These are phyloP conservation scores for Cryphonectria nitschkei DNA, from an alignment of 2,329 filamentous ascomycete species.

Conservation along the genomic window DNA sequence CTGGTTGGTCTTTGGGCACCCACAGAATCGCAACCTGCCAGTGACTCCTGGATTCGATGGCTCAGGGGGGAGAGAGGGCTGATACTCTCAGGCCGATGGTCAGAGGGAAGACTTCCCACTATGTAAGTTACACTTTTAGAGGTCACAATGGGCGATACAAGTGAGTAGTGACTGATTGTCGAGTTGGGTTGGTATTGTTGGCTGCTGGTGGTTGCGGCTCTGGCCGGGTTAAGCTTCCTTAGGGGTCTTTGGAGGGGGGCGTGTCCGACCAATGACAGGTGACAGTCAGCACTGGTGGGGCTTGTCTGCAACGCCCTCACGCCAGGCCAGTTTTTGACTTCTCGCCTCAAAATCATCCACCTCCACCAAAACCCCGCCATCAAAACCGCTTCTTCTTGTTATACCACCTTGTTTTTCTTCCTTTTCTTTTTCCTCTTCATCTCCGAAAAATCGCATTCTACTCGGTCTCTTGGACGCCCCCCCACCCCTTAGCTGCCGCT, in stretches of 20 bases:
- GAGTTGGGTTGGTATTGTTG: conserved; percentile 6
- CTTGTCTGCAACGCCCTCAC: conserved; percentile 14
- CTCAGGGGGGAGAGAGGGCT: not conserved
- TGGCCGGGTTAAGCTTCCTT: not conserved
- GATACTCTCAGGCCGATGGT: not conserved
- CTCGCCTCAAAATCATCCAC: conserved; percentile 24
- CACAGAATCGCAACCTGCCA: not conserved
- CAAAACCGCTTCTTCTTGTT: conserved; percentile 5
- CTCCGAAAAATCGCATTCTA: not conserved
- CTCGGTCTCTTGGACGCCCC: not conserved
- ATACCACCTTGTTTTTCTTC: conserved; percentile 8
- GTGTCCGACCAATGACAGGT: conserved; percentile 12
- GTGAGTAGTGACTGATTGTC: not conserved
- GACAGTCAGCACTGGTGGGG: conserved; percentile 7
- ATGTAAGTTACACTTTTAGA: not conserved
- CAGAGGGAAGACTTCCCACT: not conserved
- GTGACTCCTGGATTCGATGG: not conserved
- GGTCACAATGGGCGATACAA: not conserved
- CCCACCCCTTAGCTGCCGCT: not conserved
- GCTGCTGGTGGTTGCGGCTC: not conserved
- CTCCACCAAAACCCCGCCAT: conserved; percentile 25
- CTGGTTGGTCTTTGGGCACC: conserved; percentile 1
- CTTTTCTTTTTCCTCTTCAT: conserved; percentile 14
- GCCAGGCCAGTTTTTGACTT: conserved; percentile 14
- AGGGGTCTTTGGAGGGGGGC: not conserved